Conservation (phyloP, 2,329 filamentous ascomycete genomes). For the Cucurbitaria berberidis region DNA sequence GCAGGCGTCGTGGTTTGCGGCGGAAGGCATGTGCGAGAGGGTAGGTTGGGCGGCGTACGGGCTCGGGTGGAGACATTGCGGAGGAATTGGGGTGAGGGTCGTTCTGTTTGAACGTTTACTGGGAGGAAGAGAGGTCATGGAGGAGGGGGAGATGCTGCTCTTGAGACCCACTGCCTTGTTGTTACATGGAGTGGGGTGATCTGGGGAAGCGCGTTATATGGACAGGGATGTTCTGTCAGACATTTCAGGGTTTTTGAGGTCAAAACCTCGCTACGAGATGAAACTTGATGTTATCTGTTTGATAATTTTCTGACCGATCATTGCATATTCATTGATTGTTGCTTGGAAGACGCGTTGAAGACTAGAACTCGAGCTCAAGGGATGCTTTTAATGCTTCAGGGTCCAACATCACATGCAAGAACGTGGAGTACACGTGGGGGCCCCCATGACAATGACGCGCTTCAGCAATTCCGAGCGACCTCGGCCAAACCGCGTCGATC, state of each 20-base stretch:
- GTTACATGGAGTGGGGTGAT: constrained; percentile 1
- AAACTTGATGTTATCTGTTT: constrained; percentile 1
- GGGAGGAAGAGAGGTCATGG: not conserved
- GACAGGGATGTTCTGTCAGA: not conserved
- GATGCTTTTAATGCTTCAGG: not conserved
- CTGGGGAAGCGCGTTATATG: not conserved
- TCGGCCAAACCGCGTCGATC: constrained; percentile 11
- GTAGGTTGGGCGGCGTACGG: constrained; percentile 49
- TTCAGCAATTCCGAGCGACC: constrained; percentile 9
- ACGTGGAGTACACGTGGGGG: constrained; percentile 6
- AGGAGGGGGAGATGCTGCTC: not conserved
- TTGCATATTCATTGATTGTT: not conserved
- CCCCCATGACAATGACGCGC: constrained; percentile 12
- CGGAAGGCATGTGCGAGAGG: constrained; percentile 54
- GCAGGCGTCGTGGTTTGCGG: constrained; percentile 62
- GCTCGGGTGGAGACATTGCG: constrained; percentile 15
- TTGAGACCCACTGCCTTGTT: not conserved
- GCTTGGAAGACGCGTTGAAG: not conserved
- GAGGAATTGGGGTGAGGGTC: not conserved
- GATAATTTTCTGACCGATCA: not conserved
- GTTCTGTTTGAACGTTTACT: not conserved
- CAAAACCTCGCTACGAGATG: not conserved
- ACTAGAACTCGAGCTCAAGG: not conserved
- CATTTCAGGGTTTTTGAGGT: not conserved
- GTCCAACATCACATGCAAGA: constrained; percentile 13